These are phyloP conservation scores for Abrus precatorius DNA, from an alignment of 306 rosid species.

Conservation along the genomic window DNA sequence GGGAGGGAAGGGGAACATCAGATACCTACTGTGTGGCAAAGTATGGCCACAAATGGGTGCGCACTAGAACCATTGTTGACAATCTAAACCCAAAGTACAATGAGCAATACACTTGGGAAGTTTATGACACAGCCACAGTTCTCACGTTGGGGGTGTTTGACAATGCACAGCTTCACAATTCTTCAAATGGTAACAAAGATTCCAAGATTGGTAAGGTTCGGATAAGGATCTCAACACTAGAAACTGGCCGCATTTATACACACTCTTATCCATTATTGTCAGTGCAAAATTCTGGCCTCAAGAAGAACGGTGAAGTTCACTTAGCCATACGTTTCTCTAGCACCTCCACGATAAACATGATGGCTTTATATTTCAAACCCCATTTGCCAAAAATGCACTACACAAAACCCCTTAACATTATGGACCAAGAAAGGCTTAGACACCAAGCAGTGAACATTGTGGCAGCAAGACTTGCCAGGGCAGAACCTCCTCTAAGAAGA, in stretches of 20 bases:
- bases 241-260: slow-evolving; percentile 82
- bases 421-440: slow-evolving; percentile 81
- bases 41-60: slow-evolving; percentile 93
- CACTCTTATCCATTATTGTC: slow-evolving; percentile 77
- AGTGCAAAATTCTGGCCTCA: slow-evolving; percentile 83
- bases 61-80: slow-evolving; percentile 81
- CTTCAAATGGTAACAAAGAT: slow-evolving; percentile 68
- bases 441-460: slow-evolving; percentile 72
- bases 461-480: slow-evolving; percentile 76
- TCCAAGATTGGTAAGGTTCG: slow-evolving; percentile 82
- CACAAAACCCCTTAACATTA: slow-evolving; percentile 67
- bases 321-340: slow-evolving; percentile 87
- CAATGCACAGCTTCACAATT: slow-evolving; percentile 59
- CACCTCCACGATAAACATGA: slow-evolving; percentile 68
- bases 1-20: slow-evolving; percentile 73
- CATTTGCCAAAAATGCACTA: slow-evolving; percentile 96
- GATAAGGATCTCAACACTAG: slow-evolving; percentile 87
- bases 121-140: slow-evolving; percentile 85
- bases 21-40: slow-evolving; percentile 93
- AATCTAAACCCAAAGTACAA: slow-evolving; percentile 76
- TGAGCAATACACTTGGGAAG: slow-evolving; percentile 99
- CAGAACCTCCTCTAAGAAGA: slow-evolving; percentile 88
- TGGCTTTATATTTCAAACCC: slow-evolving; percentile 73
- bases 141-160: slow-evolving; percentile 91
- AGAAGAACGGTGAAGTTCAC: slow-evolving; percentile 92